Base-by-base conservation (phyloP, 805 yeast species). In the Candida tammaniensis region DNA sequence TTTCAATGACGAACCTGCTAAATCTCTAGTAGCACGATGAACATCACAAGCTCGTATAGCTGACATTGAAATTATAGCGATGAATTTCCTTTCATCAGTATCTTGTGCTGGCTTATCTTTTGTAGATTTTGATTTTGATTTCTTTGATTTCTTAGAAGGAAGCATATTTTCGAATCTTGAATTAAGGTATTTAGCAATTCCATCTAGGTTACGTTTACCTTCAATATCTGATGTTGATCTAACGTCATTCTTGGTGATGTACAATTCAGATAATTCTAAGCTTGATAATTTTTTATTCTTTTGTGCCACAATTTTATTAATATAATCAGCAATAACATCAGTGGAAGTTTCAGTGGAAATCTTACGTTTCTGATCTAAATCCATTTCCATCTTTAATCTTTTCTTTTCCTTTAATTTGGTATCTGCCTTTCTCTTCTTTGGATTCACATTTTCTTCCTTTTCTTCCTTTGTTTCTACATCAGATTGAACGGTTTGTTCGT, bases 31-130 rank as follows among this genome's bases (percentile, higher is more conserved):
- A 1, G 84, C 78, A 44, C 95, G 73, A 51, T 75, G 82, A 2
- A 87, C 71, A 49, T 89, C 96, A 50, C 96, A 91, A 2, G 87
- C 93, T 46, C 97, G 72, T 16, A 87, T 64, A 8, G 95, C 93
- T 0, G 95, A 86, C 68, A 83, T 73, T 0, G 89, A 72, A 11
- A 82, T 49, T 1, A 81, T 58, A 11, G 81, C 57, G 43, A 78
- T 54, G 59, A 72, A 63, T 35, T 72, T 70, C 18, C 72, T 57
- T 20, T 60, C 66, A 11, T 49, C 22, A n/a, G n/a, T n/a, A 34
- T 41, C 17, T 44, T 44, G 27, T 32, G 39, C 23, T 42, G 45
- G 38, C 47, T 44, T 17, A 40, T 38, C 55, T 68, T 51, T 17
- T n/a, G n/a, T n/a, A 42, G 48, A 45, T 49, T 56, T 49, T 40